Conservation (phyloP, 2,329 filamentous ascomycete genomes). For the Sporothrix inflata region DNA sequence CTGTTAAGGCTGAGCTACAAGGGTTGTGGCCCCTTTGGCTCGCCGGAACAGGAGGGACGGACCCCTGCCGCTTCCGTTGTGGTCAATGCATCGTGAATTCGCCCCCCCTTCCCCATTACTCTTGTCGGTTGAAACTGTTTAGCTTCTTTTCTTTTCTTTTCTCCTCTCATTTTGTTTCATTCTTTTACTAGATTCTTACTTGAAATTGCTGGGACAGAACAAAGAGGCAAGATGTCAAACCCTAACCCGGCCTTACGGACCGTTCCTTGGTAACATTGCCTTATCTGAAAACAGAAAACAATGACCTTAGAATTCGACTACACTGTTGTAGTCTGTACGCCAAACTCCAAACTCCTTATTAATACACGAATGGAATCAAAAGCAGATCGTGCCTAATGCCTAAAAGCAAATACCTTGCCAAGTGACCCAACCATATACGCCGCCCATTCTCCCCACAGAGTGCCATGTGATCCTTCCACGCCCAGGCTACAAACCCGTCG, state of each 20-base stretch:
- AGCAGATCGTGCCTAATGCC: background rate
- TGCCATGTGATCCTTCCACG: background rate
- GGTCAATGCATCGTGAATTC: background rate
- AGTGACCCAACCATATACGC: background rate
- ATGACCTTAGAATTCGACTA: background rate
- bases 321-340: background rate
- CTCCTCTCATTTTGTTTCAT: background rate
- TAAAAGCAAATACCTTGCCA: background rate
- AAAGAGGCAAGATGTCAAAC: too few species aligned
- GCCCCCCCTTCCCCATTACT: too few species aligned
- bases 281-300: too few species aligned
- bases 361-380: background rate
- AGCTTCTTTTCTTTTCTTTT: too few species aligned
- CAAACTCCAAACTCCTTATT: background rate
- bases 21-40: background rate
- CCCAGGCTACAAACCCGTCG: background rate
- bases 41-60: background rate
- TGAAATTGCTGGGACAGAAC: too few species aligned
- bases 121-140: too few species aligned
- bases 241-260: too few species aligned
- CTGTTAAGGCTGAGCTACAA: constrained; percentile 19
- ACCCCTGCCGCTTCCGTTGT: background rate
- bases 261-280: too few species aligned
- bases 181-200: too few species aligned
- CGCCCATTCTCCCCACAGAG: background rate